phyloP scores from a whole-genome alignment of 768 basidiomycete genomes.

The Rickenella mellea region DNA sequence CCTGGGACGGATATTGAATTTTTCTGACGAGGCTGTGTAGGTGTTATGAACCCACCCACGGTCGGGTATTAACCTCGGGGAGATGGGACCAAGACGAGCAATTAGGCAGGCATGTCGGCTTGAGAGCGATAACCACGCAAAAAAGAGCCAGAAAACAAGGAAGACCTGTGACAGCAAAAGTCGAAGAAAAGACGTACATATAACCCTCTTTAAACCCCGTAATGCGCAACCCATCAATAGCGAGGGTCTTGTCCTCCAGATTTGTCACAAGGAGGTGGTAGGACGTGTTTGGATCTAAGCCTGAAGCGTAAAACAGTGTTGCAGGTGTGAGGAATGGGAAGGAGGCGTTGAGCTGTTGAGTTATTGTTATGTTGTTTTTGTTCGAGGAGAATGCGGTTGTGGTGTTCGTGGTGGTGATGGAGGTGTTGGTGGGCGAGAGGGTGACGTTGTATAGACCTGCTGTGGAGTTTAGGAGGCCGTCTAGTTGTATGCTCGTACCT shows the following conservation, averaged over 20 bases:
- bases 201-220: slow-evolving; percentile 26
- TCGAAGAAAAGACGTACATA: slow-evolving; percentile 1
- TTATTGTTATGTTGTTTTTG: too few species aligned
- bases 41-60: too few species aligned
- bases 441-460: neutral
- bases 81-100: too few species aligned
- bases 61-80: too few species aligned
- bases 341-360: too few species aligned
- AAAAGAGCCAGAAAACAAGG: too few species aligned
- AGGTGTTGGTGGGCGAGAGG: neutral
- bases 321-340: slow-evolving; percentile 44
- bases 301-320: slow-evolving; percentile 54
- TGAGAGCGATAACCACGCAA: too few species aligned
- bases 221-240: slow-evolving; percentile 41
- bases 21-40: too few species aligned
- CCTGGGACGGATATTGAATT: too few species aligned
- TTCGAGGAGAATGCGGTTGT: neutral
- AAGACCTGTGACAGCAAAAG: too few species aligned
- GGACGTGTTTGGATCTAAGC: slow-evolving; percentile 36
- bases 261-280: slow-evolving; percentile 54
- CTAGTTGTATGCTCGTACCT: neutral
- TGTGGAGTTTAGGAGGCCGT: neutral
- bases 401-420: neutral
- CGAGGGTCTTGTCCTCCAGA: slow-evolving; percentile 40
- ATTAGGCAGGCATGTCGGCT: too few species aligned